Evolutionary conservation across 345 rosid species (phyloP).

Genomic region (Schrenkiella parvula): DNA sequence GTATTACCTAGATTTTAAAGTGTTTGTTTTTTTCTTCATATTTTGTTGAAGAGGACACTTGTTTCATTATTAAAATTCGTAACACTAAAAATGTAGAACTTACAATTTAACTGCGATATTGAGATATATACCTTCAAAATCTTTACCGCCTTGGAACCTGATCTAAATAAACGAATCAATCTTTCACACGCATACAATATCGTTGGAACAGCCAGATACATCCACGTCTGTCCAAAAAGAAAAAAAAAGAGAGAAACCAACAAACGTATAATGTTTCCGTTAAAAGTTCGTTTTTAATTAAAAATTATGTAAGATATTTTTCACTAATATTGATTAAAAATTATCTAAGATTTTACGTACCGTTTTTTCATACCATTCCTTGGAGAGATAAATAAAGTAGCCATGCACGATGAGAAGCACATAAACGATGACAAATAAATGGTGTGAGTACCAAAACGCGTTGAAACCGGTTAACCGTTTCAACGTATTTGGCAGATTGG

Average conservation of each 20-base stretch:
- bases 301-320: neutral
- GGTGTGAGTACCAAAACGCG: constrained; percentile 88
- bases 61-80: neutral
- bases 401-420: constrained; percentile 67
- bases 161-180: constrained; percentile 55
- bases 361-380: constrained; percentile 68
- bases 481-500: constrained; percentile 51
- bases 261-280: neutral
- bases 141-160: constrained; percentile 54
- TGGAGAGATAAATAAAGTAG: constrained; percentile 53
- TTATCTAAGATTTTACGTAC: constrained; percentile 34
- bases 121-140: constrained; percentile 56
- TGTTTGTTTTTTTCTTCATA: too few species aligned
- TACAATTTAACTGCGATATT: neutral
- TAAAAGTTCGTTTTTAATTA: neutral
- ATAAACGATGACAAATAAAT: constrained; percentile 68
- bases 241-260: neutral
- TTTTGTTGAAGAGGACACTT: neutral
- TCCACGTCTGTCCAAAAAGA: constrained; percentile 61
- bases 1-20: neutral
- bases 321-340: neutral
- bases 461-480: constrained; percentile 75
- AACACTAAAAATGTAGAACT: neutral
- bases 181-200: constrained; percentile 54
- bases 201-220: constrained; percentile 74